These are phyloP conservation scores for Yamadazyma laniorum DNA, from an alignment of 805 yeast species.

Conservation along the genomic window DNA sequence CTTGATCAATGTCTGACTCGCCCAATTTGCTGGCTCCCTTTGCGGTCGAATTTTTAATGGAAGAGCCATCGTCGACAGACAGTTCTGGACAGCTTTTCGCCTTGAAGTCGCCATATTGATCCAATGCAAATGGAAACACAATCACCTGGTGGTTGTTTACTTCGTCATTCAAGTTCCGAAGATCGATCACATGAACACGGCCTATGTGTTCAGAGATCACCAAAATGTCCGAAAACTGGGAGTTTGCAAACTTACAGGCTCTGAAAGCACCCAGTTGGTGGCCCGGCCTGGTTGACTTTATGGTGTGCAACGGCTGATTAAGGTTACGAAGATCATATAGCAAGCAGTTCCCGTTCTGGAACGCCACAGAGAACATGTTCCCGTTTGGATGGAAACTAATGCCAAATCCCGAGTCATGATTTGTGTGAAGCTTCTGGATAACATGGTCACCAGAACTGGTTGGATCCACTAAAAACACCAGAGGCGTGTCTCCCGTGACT, in stretches of 20 bases:
- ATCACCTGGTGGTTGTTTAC: constrained; percentile 67
- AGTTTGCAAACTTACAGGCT: constrained; percentile 47
- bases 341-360: constrained; percentile 81
- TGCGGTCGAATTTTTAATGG: not conserved
- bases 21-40: not conserved
- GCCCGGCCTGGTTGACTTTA: constrained; percentile 58
- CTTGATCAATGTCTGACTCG: not conserved
- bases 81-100: not conserved
- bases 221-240: constrained; percentile 71
- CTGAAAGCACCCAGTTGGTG: constrained; percentile 66
- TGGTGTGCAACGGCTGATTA: constrained; percentile 48
- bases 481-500: constrained; percentile 76
- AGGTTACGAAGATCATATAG: constrained; percentile 74
- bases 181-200: constrained; percentile 79
- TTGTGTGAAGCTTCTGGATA: constrained; percentile 45
- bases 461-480: constrained; percentile 57
- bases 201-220: constrained; percentile 83
- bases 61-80: no score
- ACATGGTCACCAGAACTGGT: constrained; percentile 17
- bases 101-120: constrained; percentile 35
- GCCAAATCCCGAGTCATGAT: constrained; percentile 80
- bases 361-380: constrained; percentile 68
- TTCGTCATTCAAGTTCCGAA: constrained; percentile 52
- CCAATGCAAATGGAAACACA: constrained; percentile 54
- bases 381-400: constrained; percentile 78